Evolutionary conservation across 331 rosid species (phyloP).

Genomic region (Rhamnella rubrinervis): DNA sequence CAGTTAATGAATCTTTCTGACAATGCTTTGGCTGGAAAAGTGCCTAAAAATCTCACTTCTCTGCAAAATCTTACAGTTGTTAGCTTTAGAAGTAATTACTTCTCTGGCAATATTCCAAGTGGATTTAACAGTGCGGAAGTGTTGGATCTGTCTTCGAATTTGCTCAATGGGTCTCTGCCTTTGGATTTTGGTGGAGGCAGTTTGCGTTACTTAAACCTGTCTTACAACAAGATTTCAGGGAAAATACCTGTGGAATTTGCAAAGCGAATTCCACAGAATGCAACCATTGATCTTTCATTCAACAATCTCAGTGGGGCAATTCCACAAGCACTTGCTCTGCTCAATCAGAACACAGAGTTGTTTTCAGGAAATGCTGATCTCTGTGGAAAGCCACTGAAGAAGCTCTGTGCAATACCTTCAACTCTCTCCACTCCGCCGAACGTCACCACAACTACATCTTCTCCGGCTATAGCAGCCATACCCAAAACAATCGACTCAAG

Average conservation of each 20-base stretch:
- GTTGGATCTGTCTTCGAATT: slow-evolving; percentile 84
- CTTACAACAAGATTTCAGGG: slow-evolving; percentile 82
- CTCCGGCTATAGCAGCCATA: slow-evolving; percentile 93
- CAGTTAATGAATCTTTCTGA: slow-evolving; percentile 75
- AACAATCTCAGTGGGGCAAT: slow-evolving; percentile 73
- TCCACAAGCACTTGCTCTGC: slow-evolving; percentile 53
- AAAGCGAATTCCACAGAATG: slow-evolving; percentile 34
- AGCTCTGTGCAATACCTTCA: slow-evolving; percentile 70
- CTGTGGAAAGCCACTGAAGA: slow-evolving; percentile 81
- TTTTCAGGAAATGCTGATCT: slow-evolving; percentile 66
- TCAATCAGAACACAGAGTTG: slow-evolving; percentile 49
- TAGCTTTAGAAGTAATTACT: slow-evolving; percentile 68
- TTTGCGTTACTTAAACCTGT: slow-evolving; percentile 65
- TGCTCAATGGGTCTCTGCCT: slow-evolving; percentile 78
- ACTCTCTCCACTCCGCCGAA: slow-evolving; percentile 60
- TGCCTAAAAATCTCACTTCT: slow-evolving; percentile 53
- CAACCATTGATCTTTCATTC: slow-evolving; percentile 81
- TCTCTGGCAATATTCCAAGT: slow-evolving; percentile 57
- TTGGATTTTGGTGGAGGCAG: slow-evolving; percentile 47
- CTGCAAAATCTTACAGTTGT: slow-evolving; percentile 56
- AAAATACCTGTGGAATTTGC: slow-evolving; percentile 58
- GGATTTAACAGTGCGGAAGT: slow-evolving; percentile 47
- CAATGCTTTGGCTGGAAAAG: slow-evolving; percentile 70
- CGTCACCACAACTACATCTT: slow-evolving; percentile 38
- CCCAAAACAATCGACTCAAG: slow-evolving; percentile 60